Evolutionary conservation across 371 early-diverging fungal genomes (phyloP), one percentile per base, ranked within the genome.

Genomic region (Actinomucor elegans): DNA sequence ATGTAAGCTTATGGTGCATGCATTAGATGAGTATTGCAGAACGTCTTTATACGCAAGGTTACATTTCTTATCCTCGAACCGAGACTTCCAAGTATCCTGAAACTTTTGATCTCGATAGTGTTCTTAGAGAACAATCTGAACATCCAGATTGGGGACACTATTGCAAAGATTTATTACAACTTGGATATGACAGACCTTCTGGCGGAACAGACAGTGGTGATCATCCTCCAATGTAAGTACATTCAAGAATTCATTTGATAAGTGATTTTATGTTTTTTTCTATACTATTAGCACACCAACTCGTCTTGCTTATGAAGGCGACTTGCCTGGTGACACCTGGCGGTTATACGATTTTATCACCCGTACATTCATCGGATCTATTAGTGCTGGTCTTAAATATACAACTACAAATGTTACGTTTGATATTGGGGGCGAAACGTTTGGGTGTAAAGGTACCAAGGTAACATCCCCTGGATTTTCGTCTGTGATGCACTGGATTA

Each of bases 61-160:
- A 80, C 31, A 87, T 90, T 26, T 77, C 77, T 14, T 90, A 90
- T 70, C 90, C 90, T 31, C 79, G 90, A 47, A 90, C 90, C 28
- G 90, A 90, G 60, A 90, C 90, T 26, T 83, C 85, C 41, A 60
- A 68, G 20, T 89, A 87, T 69, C 73, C 78, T 14, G 62, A 62
- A 28, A 73, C 62, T 26, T 89, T 88, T 70, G 80, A 88, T 61
- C 59, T 80, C 10, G 52, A 76, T 21, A 24, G 27, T n/a, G 72
- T 79, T 1, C 42, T 80, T 8, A 20, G 52, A 32, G 72, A 72
- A 35, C 81, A 77, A 52, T 31, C 57, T n/a, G 12, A 15, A 2
- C 73, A 79, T 50, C 52, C 71, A 1, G 21, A 63, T 11, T 82
- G 81, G 72, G 75, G 75, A 23, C 50, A 61, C 35, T 57, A 49